Evolutionary conservation across 2,329 filamentous ascomycete species (phyloP), one percentile per base, ranked within the genome.

Genomic region (Aspergillus fumigatiaffinis): DNA sequence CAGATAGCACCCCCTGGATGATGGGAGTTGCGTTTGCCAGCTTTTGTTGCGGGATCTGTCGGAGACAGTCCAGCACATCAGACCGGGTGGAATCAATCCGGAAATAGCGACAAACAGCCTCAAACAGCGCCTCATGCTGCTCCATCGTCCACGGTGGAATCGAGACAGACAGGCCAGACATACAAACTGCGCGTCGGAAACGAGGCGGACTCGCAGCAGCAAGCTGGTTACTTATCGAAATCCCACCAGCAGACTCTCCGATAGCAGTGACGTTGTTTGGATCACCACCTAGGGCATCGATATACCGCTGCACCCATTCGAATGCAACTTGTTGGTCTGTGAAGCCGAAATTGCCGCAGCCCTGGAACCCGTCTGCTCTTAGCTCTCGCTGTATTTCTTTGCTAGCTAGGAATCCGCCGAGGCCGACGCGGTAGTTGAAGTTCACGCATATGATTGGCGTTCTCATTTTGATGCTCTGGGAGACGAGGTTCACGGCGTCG

Each of bases 341-440:
- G 14, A 80, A 67, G 0, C 73, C 74, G 55, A 76, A 76, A 59
- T 80, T 81, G 0, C 66, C 66, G 44, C 63, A 63, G 0, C 67
- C 67, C 10, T 56, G 41, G 44, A 57, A 52, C 12, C 66, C 64
- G 21, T 68, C 66, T 0, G 44, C 41, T 12, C 60, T 41, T 20
- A 69, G 56, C n/a, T 66, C 65, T 2, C 38, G 20, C 3, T 57
- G 52, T 29, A 66, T 26, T 1, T 50, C 52, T 1, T 58, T 25
- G 26, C 61, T 61, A 3, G 63, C 66, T 1, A 69, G 59, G 20
- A 69, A 68, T 1, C 67, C 67, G 25, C 64, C 65, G 2, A 69
- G 54, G 7, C 67, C 67, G 20, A 69, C 60, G 29, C 67, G 65
- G 46, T 69, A 68, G 38, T 66, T 69, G 57, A 69, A 68, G 51